Base-by-base conservation (phyloP, 1,139 yeast genomes). In the Taiozyma sp. region DNA sequence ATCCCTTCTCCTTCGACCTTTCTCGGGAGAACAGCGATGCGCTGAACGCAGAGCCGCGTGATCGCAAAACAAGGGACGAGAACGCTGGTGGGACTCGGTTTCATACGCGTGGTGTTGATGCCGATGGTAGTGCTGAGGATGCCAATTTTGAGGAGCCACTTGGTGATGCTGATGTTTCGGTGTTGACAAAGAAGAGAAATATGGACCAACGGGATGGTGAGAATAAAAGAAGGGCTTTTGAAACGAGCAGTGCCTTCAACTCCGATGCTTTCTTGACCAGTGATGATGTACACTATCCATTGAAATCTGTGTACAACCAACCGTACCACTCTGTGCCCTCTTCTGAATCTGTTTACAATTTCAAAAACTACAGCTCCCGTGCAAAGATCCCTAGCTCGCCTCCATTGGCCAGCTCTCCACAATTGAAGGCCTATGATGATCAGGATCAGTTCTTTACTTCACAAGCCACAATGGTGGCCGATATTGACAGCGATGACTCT, bases 1-100 rank as follows among this genome's bases (percentile, higher is more conserved):
- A 65, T 28, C 72, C 71, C 1, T 65, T 66, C 52, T 61, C 65
- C 47, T 64, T 60, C 55, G 59, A 65, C 50, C 59, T 57, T 12
- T 63, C 68, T 28, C 58, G 64, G 28, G 54, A 55, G 3, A 58
- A 56, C 38, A 61, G 58, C 23, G 50, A 64, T 43, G 64, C 67
- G 4, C 54, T 69, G 27, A 61, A 70, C 5, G 53, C 63, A 16
- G 61, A 57, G 13, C 67, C 69, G 1, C 49, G 58, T 34, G 63
- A 63, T 29, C 44, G 65, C 14, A 50, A 44, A 19, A 57, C 57
- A 7, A 44, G 61, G 22, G 64, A 64, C 54, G 48, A 48, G 53
- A 56, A 59, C 47, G 63, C 66, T 50, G 58, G 63, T 23, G 61
- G 62, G 46, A 53, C 64, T 44, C 30, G 56, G 52, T 59, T 63